A percentile compares a stretch with the other conserved stretches of the same genome.
phyloP scores from a whole-genome alignment of 441 rosid species.

The Eutrema salsugineum region DNA sequence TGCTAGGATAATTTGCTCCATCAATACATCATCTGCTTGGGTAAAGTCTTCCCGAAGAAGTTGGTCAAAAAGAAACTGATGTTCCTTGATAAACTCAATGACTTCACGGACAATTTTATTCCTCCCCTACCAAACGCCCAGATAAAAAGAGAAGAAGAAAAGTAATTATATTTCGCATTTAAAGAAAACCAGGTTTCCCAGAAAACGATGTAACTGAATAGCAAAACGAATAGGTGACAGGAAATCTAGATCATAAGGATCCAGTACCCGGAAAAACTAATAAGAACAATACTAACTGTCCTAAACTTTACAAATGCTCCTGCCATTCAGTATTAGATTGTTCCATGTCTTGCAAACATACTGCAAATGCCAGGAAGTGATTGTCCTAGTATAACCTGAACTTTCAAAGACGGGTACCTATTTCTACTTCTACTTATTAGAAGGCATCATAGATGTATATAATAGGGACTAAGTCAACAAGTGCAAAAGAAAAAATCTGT shows the following conservation, averaged over 20 bases:
- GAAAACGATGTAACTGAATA: not conserved
- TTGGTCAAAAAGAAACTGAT: slow-evolving; percentile 75
- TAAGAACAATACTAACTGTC: not conserved
- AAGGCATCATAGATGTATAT: too few species aligned
- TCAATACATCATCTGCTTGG: slow-evolving; percentile 66
- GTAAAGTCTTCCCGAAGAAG: slow-evolving; percentile 71
- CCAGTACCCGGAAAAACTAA: not conserved
- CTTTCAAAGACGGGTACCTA: too few species aligned
- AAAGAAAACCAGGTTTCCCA: slow-evolving; percentile 1
- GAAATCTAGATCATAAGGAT: not conserved
- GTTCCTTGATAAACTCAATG: slow-evolving; percentile 76
- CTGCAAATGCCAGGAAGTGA: slow-evolving; percentile 4
- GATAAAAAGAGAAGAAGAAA: not conserved
- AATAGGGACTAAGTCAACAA: too few species aligned
- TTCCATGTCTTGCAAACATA: not conserved
- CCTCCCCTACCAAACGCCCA: slow-evolving; percentile 57
- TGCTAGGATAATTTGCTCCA: slow-evolving; percentile 89
- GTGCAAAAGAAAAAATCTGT: too few species aligned
- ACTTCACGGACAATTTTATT: slow-evolving; percentile 91
- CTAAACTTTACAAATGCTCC: not conserved
- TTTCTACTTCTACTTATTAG: too few species aligned
- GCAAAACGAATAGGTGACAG: not conserved
- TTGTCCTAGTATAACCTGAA: too few species aligned
- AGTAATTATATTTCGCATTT: not conserved
- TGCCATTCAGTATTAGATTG: not conserved